A percentile compares a stretch with the other conserved stretches of the same genome.
Evolutionary conservation across 2,329 filamentous ascomycete species (phyloP).

Genomic region (Talaromyces sp.): DNA sequence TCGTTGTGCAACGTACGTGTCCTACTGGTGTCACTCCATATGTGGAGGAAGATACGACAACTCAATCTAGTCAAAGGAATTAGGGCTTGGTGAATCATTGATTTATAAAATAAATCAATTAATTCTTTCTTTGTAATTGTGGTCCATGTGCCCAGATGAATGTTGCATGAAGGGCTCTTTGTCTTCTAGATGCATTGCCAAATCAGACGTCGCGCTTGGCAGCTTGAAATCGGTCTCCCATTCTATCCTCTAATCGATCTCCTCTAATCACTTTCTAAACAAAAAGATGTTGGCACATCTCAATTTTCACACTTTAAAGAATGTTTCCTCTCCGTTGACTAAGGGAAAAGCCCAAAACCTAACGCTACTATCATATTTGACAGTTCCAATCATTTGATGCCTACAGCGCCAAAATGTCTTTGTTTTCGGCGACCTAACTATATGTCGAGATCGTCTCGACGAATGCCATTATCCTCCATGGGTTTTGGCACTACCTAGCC

Average conservation of each 20-base stretch:
- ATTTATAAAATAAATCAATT: background rate
- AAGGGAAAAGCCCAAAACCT: no score
- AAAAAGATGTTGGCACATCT: no score
- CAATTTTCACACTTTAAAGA: no score
- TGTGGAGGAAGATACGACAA: background rate
- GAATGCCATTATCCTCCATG: no score
- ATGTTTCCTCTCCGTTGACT: no score
- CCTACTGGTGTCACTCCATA: background rate
- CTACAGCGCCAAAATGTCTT: no score
- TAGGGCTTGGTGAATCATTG: background rate
- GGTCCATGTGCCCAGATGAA: background rate
- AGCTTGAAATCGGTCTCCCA: background rate
- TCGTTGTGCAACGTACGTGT: background rate
- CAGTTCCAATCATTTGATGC: no score
- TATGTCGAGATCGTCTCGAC: no score
- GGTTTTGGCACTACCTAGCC: no score
- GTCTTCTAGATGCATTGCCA: background rate
- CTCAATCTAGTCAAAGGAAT: background rate
- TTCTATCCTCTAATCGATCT: background rate
- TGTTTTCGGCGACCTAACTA: no score
- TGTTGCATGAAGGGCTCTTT: background rate
- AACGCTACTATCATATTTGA: no score
- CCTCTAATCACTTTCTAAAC: no score
- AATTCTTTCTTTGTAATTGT: background rate
- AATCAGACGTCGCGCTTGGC: background rate